Evolutionary conservation across 768 basidiomycete species (phyloP).

Genomic region (Terana coerulea): DNA sequence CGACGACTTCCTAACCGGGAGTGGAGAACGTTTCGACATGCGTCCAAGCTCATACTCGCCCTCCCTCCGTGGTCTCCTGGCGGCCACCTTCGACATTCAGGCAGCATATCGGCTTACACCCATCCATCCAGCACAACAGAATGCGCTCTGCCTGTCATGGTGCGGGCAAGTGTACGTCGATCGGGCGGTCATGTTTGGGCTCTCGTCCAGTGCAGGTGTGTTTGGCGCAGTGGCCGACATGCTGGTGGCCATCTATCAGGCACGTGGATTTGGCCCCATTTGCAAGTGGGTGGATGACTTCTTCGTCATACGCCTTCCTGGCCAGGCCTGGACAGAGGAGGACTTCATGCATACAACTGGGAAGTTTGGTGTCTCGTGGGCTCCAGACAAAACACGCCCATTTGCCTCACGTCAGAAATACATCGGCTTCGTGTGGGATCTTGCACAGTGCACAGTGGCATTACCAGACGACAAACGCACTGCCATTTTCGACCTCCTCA

Average conservation of each 20-base stretch:
- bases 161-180: constrained; percentile 32
- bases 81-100: constrained; percentile 37
- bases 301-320: constrained; percentile 23
- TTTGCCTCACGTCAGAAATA: constrained; percentile 24
- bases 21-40: constrained; percentile 37
- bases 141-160: constrained; percentile 30
- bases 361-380: constrained; percentile 31
- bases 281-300: constrained; percentile 40
- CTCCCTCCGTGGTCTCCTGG: constrained; percentile 31
- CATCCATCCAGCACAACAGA: constrained; percentile 32
- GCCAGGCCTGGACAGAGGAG: constrained; percentile 22
- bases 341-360: constrained; percentile 27
- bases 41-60: constrained; percentile 22
- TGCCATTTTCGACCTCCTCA: constrained; percentile 12
- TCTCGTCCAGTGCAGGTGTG: constrained; percentile 30
- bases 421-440: constrained; percentile 36
- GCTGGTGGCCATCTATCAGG: constrained; percentile 26
- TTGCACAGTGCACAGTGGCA: constrained; percentile 18
- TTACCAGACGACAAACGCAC: constrained; percentile 27
- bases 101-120: constrained; percentile 37
- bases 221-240: constrained; percentile 34
- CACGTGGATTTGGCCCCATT: constrained; percentile 19
- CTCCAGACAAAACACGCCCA: constrained; percentile 18
- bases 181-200: constrained; percentile 28
- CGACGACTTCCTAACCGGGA: constrained; percentile 28